Conservation (phyloP, 2,329 filamentous ascomycete genomes). For the Cordyceps pruinosa region DNA sequence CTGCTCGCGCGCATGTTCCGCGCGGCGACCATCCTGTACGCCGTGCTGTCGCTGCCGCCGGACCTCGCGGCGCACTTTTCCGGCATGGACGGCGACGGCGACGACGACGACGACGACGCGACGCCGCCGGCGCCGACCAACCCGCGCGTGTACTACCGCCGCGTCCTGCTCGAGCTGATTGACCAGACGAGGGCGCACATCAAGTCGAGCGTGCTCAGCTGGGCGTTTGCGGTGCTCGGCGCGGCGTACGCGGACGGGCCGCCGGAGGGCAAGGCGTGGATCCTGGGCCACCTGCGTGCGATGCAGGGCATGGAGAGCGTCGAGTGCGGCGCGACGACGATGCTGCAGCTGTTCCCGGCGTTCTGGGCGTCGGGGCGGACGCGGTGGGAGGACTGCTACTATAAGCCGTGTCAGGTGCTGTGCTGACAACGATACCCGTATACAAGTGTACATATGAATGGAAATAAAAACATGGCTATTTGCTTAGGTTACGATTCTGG, state of each 20-base stretch:
- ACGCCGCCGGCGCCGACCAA: neutral
- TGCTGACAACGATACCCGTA: neutral
- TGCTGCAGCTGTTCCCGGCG: neutral
- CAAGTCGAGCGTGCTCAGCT: conserved; percentile 1
- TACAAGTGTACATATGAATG: neutral
- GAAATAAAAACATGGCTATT: no score
- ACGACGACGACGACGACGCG: neutral
- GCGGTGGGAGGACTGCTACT: conserved; percentile 3
- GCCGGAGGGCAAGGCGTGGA: neutral
- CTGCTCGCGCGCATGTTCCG: neutral
- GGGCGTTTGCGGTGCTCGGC: conserved; percentile 2
- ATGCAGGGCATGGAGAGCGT: conserved; percentile 2
- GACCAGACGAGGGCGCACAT: neutral
- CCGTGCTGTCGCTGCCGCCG: neutral
- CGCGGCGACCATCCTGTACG: neutral
- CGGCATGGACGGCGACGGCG: neutral
- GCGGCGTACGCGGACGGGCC: conserved; percentile 1
- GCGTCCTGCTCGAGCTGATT: neutral
- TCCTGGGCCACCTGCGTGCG: neutral
- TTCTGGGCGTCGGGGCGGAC: neutral
- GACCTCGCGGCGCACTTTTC: neutral
- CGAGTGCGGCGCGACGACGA: neutral
- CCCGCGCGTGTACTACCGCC: neutral
- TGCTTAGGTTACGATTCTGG: no score
- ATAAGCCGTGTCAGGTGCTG: conserved; percentile 3